Percentiles rank a stretch among this genome's conserved stretches.
Conservation (phyloP, 2,329 filamentous ascomycete species). For the Pyricularia grisea region DNA sequence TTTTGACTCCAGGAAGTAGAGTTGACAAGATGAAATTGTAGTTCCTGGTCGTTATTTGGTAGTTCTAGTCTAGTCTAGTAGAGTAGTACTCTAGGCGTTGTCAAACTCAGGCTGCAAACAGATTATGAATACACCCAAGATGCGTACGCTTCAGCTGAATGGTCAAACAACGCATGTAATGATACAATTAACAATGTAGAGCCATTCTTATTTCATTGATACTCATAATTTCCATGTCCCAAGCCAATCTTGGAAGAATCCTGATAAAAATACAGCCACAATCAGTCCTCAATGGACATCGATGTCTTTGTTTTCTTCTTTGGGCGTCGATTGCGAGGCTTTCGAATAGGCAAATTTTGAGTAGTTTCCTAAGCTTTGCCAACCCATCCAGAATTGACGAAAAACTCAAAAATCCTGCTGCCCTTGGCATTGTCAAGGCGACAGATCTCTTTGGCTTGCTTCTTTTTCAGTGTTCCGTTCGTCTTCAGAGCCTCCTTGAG, state of each 20-base stretch:
- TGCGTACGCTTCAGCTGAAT: neutral
- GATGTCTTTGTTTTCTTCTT: neutral
- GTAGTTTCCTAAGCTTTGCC: constrained; percentile 55
- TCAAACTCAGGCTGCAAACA: neutral
- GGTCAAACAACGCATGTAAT: neutral
- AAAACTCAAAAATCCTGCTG: constrained; percentile 84
- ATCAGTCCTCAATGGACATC: neutral
- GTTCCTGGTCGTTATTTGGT: neutral
- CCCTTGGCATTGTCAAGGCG: constrained; percentile 77
- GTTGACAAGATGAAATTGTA: neutral
- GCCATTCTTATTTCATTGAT: neutral
- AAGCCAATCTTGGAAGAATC: neutral
- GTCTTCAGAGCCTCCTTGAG: constrained; percentile 83
- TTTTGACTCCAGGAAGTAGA: neutral
- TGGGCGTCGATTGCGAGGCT: neutral
- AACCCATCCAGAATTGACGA: constrained; percentile 88
- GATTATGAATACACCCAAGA: neutral
- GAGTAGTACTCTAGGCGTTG: neutral
- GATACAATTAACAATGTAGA: neutral
- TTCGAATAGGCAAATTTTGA: neutral
- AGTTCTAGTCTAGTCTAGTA: no score
- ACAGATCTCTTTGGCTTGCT: constrained; percentile 80
- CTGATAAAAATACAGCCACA: neutral
- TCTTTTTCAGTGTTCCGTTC: constrained; percentile 86
- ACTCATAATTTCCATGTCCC: neutral